phyloP scores from a whole-genome alignment of 495 filamentous ascomycete genomes.

The Hyaloscypha bicolor region DNA sequence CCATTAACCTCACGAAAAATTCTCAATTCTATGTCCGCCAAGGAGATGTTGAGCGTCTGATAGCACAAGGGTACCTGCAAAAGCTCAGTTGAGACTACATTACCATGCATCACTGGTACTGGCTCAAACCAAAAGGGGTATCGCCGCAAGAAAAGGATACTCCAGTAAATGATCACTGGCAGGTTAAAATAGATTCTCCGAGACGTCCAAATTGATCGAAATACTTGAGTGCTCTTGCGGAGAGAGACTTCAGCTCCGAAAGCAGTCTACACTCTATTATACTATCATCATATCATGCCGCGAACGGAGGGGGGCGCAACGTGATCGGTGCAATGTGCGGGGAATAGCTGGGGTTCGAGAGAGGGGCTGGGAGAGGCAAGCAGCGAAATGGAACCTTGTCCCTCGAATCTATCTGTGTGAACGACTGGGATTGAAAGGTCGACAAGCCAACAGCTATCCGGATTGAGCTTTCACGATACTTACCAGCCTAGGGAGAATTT shows the following conservation, averaged over 20 bases:
- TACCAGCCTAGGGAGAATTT: not conserved
- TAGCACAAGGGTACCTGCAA: slow-evolving; percentile 96
- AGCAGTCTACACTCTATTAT: not conserved
- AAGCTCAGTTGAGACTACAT: slow-evolving; percentile 68
- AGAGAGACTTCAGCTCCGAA: not conserved
- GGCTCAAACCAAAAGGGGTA: not conserved
- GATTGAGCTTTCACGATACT: not conserved
- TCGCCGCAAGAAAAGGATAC: not conserved
- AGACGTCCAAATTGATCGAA: not conserved
- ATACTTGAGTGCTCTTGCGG: not conserved
- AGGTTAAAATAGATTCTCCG: not conserved
- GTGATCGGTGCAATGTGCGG: not conserved
- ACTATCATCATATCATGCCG: not conserved
- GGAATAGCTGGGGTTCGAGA: not conserved
- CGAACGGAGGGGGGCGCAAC: not conserved
- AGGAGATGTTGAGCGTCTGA: slow-evolving; percentile 93
- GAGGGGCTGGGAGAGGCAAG: not conserved
- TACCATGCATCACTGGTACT: not conserved
- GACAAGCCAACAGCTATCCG: not conserved
- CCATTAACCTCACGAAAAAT: slow-evolving; percentile 96
- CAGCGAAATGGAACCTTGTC: not conserved
- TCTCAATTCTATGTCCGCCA: slow-evolving; percentile 97
- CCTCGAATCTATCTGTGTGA: too few relatives aligned
- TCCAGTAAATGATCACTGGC: not conserved
- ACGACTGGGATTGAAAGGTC: too few relatives aligned